Evolutionary conservation across 2,329 filamentous ascomycete genomes (phyloP).

Genomic region (Eurotiales sp.): DNA sequence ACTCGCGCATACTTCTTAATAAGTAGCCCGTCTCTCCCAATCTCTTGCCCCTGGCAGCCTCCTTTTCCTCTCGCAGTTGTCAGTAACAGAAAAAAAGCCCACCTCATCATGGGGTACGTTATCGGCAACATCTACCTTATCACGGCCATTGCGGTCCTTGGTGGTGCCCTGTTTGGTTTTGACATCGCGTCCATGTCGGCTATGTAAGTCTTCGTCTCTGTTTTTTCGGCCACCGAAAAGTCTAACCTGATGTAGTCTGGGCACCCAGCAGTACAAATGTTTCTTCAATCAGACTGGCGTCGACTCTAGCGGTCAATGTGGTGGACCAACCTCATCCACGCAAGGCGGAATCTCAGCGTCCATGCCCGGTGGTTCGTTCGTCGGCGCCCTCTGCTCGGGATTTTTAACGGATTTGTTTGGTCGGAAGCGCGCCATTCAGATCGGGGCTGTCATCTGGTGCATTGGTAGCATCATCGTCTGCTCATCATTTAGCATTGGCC

Average conservation of each 20-base stretch:
- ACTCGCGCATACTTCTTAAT: too few relatives aligned
- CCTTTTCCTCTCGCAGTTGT: too few relatives aligned
- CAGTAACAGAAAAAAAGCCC: not conserved
- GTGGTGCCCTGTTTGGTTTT: slow-evolving; percentile 71
- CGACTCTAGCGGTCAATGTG: slow-evolving; percentile 30
- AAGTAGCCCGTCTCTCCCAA: too few relatives aligned
- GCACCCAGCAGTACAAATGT: not conserved
- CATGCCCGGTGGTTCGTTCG: slow-evolving; percentile 69
- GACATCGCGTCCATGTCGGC: slow-evolving; percentile 73
- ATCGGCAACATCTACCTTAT: slow-evolving; percentile 58
- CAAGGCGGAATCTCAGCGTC: slow-evolving; percentile 69
- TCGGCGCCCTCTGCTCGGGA: slow-evolving; percentile 55
- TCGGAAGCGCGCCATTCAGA: slow-evolving; percentile 49
- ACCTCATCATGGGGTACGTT: slow-evolving; percentile 23
- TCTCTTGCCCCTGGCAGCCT: too few relatives aligned
- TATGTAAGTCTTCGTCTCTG: slow-evolving; percentile 32
- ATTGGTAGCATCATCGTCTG: slow-evolving; percentile 55
- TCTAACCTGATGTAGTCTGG: not conserved
- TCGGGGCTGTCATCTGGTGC: slow-evolving; percentile 49
- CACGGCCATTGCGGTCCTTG: slow-evolving; percentile 56
- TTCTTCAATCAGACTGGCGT: slow-evolving; percentile 49
- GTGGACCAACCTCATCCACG: slow-evolving; percentile 48
- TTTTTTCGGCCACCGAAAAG: not conserved
- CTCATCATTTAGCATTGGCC: slow-evolving; percentile 52
- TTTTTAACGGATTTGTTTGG: slow-evolving; percentile 55